Conservation (phyloP, 1,284 basidiomycete species). For the Malassezia japonica region DNA sequence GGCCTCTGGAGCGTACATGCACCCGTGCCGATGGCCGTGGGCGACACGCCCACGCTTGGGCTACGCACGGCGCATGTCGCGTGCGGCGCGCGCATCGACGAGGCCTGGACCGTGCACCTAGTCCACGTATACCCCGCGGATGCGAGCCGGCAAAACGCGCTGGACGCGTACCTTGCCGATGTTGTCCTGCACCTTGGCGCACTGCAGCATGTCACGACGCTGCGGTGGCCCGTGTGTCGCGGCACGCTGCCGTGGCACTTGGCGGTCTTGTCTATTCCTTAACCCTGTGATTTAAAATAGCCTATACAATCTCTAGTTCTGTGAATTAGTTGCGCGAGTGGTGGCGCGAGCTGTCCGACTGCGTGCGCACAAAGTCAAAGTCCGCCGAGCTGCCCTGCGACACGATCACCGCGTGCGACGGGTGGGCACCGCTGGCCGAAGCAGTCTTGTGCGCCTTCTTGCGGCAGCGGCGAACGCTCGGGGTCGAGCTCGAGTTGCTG, state of each 20-base stretch:
- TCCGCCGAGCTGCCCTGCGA: slow-evolving; percentile 12
- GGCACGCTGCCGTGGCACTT: slow-evolving; percentile 13
- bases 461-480: too few relatives aligned
- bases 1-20: background rate
- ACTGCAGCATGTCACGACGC: slow-evolving; percentile 1
- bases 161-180: background rate
- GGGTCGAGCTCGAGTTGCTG: background rate
- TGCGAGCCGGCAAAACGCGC: background rate
- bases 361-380: background rate
- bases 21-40: background rate
- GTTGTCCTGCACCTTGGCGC: slow-evolving; percentile 4
- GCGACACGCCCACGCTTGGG: background rate
- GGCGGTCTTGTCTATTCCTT: slow-evolving; percentile 3
- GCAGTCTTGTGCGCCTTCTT: background rate
- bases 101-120: slow-evolving; percentile 8
- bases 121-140: background rate
- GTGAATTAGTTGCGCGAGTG: too few relatives aligned
- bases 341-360: too few relatives aligned
- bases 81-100: background rate
- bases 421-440: background rate
- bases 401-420: slow-evolving; percentile 1
- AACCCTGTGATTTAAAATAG: too few relatives aligned
- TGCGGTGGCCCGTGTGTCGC: background rate
- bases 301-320: too few relatives aligned
- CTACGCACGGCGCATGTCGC: slow-evolving; percentile 5